Conservation (phyloP, 2,329 filamentous ascomycete genomes). For the Diaporthe ilicicola region DNA sequence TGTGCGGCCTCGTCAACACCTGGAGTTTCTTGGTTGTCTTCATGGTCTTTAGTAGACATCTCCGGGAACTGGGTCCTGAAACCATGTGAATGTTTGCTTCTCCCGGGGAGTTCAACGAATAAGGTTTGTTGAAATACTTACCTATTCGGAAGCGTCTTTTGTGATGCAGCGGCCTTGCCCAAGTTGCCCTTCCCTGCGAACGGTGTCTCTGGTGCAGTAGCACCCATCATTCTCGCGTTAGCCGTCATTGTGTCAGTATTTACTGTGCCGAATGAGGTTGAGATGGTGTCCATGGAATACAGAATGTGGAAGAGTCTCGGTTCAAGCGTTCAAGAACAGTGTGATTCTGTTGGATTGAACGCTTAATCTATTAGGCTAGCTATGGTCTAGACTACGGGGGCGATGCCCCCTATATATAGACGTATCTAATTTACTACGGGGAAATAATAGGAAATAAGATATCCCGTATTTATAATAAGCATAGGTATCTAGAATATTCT, state of each 20-base stretch:
- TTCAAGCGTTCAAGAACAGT: no score
- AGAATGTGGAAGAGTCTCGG: not conserved
- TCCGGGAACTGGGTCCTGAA: not conserved
- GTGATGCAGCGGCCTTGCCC: not conserved
- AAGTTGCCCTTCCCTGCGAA: not conserved
- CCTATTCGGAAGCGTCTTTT: not conserved
- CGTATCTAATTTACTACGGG: no score
- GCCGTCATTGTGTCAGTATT: not conserved
- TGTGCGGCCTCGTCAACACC: not conserved
- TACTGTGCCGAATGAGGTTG: not conserved
- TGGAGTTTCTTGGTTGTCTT: not conserved
- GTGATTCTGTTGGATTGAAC: no score
- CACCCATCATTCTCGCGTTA: not conserved
- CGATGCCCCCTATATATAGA: no score
- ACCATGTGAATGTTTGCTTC: not conserved
- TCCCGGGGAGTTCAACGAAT: not conserved
- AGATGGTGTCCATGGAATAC: not conserved
- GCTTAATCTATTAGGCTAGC: no score
- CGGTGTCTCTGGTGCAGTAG: not conserved
- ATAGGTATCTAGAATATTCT: no score
- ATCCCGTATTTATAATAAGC: no score
- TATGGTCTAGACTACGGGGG: no score
- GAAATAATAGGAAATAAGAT: no score
- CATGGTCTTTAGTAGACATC: not conserved
- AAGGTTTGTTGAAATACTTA: not conserved